phyloP scores from a whole-genome alignment of 73 alveolate genomes.

The Breviolum minutum region DNA sequence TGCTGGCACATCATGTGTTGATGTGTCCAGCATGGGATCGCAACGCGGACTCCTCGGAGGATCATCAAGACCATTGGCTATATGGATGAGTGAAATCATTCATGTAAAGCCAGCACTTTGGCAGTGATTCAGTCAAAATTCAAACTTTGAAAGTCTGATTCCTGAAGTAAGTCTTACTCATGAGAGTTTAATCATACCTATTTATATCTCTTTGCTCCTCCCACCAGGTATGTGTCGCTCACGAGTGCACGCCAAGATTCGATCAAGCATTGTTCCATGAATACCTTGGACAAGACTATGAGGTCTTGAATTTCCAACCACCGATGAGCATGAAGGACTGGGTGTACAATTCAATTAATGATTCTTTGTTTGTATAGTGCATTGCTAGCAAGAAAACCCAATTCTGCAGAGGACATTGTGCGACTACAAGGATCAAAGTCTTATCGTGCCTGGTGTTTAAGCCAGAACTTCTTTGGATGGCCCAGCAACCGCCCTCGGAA shows the following conservation, averaged over 20 bases:
- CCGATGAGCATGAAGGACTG: neutral
- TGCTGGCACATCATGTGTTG: neutral
- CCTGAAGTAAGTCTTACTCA: neutral
- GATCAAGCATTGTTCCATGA: neutral
- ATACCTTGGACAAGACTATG: neutral
- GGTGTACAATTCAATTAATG: too few species aligned
- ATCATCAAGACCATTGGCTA: neutral
- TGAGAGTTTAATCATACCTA: neutral
- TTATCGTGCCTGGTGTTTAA: neutral
- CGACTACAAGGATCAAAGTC: neutral
- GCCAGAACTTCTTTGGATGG: neutral
- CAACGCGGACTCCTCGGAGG: neutral
- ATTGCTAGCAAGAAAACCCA: neutral
- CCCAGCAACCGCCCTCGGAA: neutral
- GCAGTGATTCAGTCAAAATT: neutral
- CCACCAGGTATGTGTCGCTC: neutral
- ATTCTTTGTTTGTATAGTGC: neutral
- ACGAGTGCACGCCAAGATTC: neutral
- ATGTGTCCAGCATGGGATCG: neutral
- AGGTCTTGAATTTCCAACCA: neutral
- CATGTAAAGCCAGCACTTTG: neutral
- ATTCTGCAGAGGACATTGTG: neutral
- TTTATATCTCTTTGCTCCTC: neutral
- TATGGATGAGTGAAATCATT: neutral
- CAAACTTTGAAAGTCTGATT: neutral